Conservation (phyloP, 2,329 filamentous ascomycete genomes). For the Cladobotryum mycophilum region DNA sequence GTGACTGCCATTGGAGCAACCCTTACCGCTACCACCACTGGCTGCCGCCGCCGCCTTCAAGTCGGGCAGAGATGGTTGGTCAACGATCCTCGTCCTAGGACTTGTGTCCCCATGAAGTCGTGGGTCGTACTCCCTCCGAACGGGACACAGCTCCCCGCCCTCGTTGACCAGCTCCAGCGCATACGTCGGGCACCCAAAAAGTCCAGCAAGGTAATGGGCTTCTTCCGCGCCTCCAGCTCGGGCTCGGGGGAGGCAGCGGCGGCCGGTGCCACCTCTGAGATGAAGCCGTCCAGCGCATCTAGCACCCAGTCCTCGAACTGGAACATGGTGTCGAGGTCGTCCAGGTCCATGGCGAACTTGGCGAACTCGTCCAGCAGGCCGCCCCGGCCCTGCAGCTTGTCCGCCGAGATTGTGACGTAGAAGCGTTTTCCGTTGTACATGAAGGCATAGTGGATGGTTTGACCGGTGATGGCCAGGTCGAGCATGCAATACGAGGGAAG, state of each 20-base stretch:
- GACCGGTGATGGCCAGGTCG: background rate
- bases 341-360: constrained; percentile 6
- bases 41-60: no score
- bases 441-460: constrained; percentile 8
- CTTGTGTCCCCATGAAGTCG: constrained; percentile 7
- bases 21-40: no score
- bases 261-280: constrained; percentile 1
- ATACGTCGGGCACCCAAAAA: constrained; percentile 10
- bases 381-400: constrained; percentile 11
- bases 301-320: constrained; percentile 14
- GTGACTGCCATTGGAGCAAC: background rate
- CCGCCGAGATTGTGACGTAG: constrained; percentile 7
- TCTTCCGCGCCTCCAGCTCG: constrained; percentile 2
- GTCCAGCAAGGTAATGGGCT: constrained; percentile 9
- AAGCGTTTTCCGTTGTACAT: constrained; percentile 10
- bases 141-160: constrained; percentile 1
- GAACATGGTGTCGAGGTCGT: constrained; percentile 7
- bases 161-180: constrained; percentile 10
- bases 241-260: no score
- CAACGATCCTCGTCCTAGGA: constrained; percentile 9
- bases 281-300: constrained; percentile 3
- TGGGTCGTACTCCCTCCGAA: constrained; percentile 8
- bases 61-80: background rate
- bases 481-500: constrained; percentile 1
- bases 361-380: constrained; percentile 5